A percentile compares a stretch with the other conserved stretches of the same genome.
Conservation (phyloP, 2,329 filamentous ascomycete species). For the Fusarium duplospermum region DNA sequence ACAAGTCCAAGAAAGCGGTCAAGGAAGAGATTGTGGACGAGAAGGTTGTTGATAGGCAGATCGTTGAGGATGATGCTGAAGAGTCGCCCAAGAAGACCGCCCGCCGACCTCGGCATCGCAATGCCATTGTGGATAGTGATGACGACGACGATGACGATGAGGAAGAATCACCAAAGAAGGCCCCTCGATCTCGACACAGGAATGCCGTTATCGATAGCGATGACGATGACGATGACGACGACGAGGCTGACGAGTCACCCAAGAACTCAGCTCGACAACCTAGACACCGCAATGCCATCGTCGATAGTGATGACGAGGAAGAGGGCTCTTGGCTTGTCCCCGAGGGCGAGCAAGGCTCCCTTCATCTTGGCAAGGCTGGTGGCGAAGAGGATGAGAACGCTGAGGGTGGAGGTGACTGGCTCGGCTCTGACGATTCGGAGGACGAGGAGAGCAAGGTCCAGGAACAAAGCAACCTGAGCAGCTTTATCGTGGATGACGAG, state of each 20-base stretch:
- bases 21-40: conserved; percentile 30
- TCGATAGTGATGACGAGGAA: conserved; percentile 61
- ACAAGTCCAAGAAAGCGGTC: conserved; percentile 25
- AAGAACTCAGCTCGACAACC: neutral
- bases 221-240: neutral
- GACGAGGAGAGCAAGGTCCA: conserved; percentile 65
- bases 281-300: neutral
- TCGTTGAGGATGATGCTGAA: conserved; percentile 19
- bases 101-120: conserved; percentile 59
- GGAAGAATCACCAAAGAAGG: conserved; percentile 24
- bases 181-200: conserved; percentile 57
- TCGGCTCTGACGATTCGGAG: conserved; percentile 77
- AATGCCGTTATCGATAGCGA: conserved; percentile 70
- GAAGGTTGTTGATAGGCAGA: conserved; percentile 26
- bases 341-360: conserved; percentile 69
- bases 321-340: conserved; percentile 85
- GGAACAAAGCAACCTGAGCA: conserved; percentile 64
- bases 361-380: conserved; percentile 80
- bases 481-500: conserved; percentile 67
- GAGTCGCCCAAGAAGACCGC: conserved; percentile 30
- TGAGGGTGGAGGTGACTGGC: conserved; percentile 85
- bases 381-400: conserved; percentile 88
- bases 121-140: conserved; percentile 70
- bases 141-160: conserved; percentile 14
- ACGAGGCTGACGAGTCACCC: neutral